Evolutionary conservation across 108 stramenopile species (phyloP).

Genomic region (Cylindrotheca closterium): DNA sequence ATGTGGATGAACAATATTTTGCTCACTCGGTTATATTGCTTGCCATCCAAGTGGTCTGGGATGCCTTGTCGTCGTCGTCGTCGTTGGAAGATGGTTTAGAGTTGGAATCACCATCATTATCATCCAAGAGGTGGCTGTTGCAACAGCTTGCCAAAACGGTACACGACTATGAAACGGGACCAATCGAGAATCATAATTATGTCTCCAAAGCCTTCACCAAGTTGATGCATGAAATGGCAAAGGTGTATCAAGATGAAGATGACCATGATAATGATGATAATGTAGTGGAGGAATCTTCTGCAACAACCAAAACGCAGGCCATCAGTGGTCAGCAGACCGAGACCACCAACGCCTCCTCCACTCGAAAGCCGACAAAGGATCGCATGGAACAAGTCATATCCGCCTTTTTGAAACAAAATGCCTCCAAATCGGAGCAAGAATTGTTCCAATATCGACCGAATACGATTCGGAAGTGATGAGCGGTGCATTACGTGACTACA

Average conservation of each 20-base stretch:
- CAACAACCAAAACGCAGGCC: no score
- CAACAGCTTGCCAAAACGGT: not conserved
- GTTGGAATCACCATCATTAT: no score
- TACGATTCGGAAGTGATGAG: no score
- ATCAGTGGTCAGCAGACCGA: no score
- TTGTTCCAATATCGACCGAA: slow-evolving; percentile 3
- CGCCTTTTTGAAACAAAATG: slow-evolving; percentile 2
- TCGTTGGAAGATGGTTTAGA: no score
- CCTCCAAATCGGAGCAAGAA: slow-evolving; percentile 2
- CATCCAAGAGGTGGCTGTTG: not conserved
- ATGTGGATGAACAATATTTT: slow-evolving; percentile 22
- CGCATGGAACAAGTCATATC: no score
- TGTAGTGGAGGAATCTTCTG: no score
- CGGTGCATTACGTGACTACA: no score
- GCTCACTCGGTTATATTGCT: slow-evolving; percentile 9
- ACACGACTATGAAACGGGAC: not conserved
- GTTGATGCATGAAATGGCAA: not conserved
- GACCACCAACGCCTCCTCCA: no score
- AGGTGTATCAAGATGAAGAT: no score
- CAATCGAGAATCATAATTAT: not conserved
- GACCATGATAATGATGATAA: no score
- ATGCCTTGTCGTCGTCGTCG: not conserved
- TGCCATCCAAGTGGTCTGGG: slow-evolving; percentile 12
- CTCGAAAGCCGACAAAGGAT: no score
- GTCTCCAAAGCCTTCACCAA: not conserved